Evolutionary conservation across 2,329 filamentous ascomycete species (phyloP).

Genomic region (Acrocalymma vagum): DNA sequence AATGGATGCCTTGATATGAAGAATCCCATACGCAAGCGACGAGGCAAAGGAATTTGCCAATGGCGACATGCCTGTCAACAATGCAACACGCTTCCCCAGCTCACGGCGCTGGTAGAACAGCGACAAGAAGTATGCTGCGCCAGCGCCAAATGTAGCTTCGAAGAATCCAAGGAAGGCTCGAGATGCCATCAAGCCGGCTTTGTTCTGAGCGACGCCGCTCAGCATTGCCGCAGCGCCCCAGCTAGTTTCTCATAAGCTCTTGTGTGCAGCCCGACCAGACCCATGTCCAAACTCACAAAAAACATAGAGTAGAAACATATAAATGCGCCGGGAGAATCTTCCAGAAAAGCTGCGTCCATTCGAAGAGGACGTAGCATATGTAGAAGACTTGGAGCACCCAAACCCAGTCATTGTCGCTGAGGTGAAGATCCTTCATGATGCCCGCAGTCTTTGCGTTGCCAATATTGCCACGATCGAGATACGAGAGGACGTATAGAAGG

Average conservation of each 20-base stretch:
- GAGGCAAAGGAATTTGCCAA: constrained; percentile 46
- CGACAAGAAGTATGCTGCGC: constrained; percentile 39
- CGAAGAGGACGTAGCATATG: constrained; percentile 50
- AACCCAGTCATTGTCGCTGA: constrained; percentile 54
- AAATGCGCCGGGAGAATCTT: constrained; percentile 31
- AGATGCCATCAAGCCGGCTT: constrained; percentile 8
- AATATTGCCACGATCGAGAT: constrained; percentile 22
- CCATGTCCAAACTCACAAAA: too few species aligned
- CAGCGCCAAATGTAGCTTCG: constrained; percentile 14
- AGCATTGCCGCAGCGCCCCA: constrained; percentile 27
- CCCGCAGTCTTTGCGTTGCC: constrained; percentile 52
- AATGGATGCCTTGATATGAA: constrained; percentile 31
- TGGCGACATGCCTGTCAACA: constrained; percentile 38
- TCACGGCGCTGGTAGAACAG: constrained; percentile 46
- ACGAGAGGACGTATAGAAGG: constrained; percentile 38
- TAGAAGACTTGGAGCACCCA: constrained; percentile 70
- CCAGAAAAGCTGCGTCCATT: constrained; percentile 46
- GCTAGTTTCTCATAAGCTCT: background rate
- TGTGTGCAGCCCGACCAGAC: constrained; percentile 7
- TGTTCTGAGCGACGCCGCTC: constrained; percentile 8
- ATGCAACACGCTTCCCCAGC: constrained; percentile 35
- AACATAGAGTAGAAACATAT: constrained; percentile 22
- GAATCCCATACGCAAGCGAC: constrained; percentile 45
- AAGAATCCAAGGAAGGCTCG: constrained; percentile 17
- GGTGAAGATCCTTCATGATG: constrained; percentile 11